Evolutionary conservation across 768 basidiomycete genomes (phyloP), one percentile per base, ranked within the genome.

Genomic region (Hericium erinaceus): DNA sequence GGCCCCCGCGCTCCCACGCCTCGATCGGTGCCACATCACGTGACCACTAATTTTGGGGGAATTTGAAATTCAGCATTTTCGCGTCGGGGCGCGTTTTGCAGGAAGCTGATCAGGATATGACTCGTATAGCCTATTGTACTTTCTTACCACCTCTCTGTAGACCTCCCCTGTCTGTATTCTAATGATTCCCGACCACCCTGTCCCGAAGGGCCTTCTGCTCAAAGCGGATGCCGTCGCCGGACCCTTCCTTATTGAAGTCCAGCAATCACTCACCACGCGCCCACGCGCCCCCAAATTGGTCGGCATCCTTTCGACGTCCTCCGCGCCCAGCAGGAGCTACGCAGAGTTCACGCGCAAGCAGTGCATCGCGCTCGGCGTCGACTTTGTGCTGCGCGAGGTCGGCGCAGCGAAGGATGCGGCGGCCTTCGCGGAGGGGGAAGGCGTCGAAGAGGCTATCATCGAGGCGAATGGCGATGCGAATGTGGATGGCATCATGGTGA

Each of bases 401-500:
- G 92, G 89, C 0, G 79, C 81, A 4, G 84, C 85, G 4, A 71
- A 77, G 22, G 48, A 48, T 8, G 76, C 77, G 22, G 74, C 73
- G 3, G 77, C 79, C 22, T 73, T 82, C 6, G 81, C 76, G 0
- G 88, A 90, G 48, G 91, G 91, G 0, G 92, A 94, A 33, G 94
- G 91, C 11, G 93, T 94, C 8, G 97, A 99, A 70, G 91, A 95
- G 69, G 95, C 54, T 0, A 55, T 55, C 24, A 48, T 40, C 38
- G 52, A 93, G 66, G 93, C 95, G 8, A 99, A 99, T 67, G 88
- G 89, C 60, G 94, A 98, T 66, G 74, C 75, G 13, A 77, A 75
- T 56, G 82, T 95, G 10, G 83, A 95, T 71, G 95, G 95, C 9
- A 93, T 99, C 67, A 97, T 98, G 95, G 97, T 95, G 63, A 60